phyloP scores from a whole-genome alignment of 2,329 filamentous ascomycete species.

The Aureobasidium sp. region DNA sequence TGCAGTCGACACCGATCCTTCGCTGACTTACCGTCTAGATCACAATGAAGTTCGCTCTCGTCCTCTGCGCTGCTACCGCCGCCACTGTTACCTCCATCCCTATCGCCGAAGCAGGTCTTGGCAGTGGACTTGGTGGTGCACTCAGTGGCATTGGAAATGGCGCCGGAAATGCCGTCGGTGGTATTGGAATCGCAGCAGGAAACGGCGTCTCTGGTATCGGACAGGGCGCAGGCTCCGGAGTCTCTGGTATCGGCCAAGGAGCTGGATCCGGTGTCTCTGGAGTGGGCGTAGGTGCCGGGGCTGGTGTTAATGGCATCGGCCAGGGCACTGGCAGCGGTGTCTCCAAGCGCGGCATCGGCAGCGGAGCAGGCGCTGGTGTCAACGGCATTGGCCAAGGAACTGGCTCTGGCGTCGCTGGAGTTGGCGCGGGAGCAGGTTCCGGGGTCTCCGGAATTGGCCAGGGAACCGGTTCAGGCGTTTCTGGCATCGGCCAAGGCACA shows the following conservation, averaged over 20 bases:
- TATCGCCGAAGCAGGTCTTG: background rate
- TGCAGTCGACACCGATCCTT: background rate
- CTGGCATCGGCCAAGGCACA: background rate
- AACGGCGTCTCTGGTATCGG: background rate
- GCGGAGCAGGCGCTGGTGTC: background rate
- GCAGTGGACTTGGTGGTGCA: background rate
- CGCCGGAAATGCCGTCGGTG: background rate
- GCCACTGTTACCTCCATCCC: background rate
- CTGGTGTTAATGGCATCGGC: background rate
- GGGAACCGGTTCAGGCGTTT: background rate
- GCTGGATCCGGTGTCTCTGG: background rate
- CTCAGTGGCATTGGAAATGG: background rate
- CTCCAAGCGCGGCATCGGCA: background rate
- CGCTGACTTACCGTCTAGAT: background rate
- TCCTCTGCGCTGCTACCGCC: background rate
- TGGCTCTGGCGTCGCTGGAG: background rate
- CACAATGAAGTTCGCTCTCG: conserved; percentile 5
- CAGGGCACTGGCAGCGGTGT: background rate
- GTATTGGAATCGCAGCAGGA: background rate
- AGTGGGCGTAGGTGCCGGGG: background rate
- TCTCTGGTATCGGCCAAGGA: background rate
- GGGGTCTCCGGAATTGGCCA: background rate
- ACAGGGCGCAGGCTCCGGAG: background rate
- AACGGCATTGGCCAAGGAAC: background rate
- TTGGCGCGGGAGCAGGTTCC: background rate